Evolutionary conservation across 805 yeast genomes (phyloP).

Genomic region (Nematodospora valgi): DNA sequence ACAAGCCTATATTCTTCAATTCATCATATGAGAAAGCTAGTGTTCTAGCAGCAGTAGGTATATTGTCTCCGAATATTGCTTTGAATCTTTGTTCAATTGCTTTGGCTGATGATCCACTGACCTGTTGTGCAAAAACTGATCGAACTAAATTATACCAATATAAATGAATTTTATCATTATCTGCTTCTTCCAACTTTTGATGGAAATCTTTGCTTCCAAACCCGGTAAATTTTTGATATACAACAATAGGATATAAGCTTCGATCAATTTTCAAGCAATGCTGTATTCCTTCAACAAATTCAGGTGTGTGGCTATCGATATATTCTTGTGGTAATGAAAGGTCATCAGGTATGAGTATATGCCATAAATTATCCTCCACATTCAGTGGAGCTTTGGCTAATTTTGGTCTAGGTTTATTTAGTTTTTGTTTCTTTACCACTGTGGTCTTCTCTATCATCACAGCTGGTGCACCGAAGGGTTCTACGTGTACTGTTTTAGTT

Average conservation of each 20-base stretch:
- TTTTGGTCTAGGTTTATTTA: slow-evolving; percentile 5
- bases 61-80: slow-evolving; percentile 24
- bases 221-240: slow-evolving; percentile 23
- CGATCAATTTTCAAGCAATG: slow-evolving; percentile 30
- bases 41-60: slow-evolving; percentile 54
- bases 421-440: background rate
- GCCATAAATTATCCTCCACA: slow-evolving; percentile 16
- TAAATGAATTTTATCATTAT: slow-evolving; percentile 17
- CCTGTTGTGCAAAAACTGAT: slow-evolving; percentile 65
- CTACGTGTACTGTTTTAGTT: background rate
- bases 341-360: slow-evolving; percentile 13
- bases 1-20: slow-evolving; percentile 64
- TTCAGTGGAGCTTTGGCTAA: slow-evolving; percentile 5
- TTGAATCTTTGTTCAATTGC: slow-evolving; percentile 53
- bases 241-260: slow-evolving; percentile 30
- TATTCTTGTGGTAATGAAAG: slow-evolving; percentile 25
- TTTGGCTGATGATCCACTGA: slow-evolving; percentile 76
- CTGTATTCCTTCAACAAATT: slow-evolving; percentile 30
- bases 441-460: background rate
- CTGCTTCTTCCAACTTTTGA: slow-evolving; percentile 5
- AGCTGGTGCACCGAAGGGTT: background rate
- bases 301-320: slow-evolving; percentile 27
- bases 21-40: slow-evolving; percentile 39
- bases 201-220: slow-evolving; percentile 13
- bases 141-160: slow-evolving; percentile 38